Percentiles rank a stretch among this genome's conserved stretches.
These are phyloP conservation scores for Kitagawia praeruptora DNA, from an alignment of 129 eudicot species.

Conservation along the genomic window DNA sequence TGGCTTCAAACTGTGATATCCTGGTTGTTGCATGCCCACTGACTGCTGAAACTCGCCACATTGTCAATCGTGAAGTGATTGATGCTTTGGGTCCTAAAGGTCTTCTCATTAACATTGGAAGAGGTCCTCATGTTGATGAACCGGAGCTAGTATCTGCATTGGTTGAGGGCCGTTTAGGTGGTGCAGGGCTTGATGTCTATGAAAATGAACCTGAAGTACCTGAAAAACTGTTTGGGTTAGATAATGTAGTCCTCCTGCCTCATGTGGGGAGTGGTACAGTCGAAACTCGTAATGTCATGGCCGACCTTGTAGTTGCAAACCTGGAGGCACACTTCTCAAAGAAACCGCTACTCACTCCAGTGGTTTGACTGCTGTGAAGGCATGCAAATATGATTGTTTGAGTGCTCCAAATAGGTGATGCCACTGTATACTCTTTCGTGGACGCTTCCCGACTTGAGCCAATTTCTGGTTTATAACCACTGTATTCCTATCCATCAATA, in stretches of 20 bases:
- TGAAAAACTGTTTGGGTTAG: slow-evolving; percentile 47
- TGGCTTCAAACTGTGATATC: slow-evolving; percentile 63
- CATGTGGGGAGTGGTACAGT: slow-evolving; percentile 58
- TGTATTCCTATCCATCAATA: background rate
- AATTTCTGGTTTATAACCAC: background rate
- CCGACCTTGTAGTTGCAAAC: slow-evolving; percentile 67
- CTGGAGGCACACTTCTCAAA: slow-evolving; percentile 63
- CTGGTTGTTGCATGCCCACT: slow-evolving; percentile 69
- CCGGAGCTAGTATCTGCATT: slow-evolving; percentile 70
- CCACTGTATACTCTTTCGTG: background rate
- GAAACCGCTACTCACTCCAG: slow-evolving; percentile 54
- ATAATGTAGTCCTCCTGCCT: slow-evolving; percentile 58
- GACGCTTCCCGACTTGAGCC: background rate
- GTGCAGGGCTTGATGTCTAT: slow-evolving; percentile 88
- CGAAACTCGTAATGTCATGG: slow-evolving; percentile 63
- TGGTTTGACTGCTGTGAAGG: slow-evolving; percentile 25
- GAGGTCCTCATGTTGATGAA: slow-evolving; percentile 77
- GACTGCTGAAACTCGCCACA: slow-evolving; percentile 61
- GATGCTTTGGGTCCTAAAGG: slow-evolving; percentile 72
- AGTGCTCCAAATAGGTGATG: background rate
- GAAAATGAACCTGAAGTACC: slow-evolving; percentile 75
- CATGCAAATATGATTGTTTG: slow-evolving; percentile 3
- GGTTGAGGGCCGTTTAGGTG: slow-evolving; percentile 69
- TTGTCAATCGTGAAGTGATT: slow-evolving; percentile 61
- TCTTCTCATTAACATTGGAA: slow-evolving; percentile 57